Evolutionary conservation across 2,329 filamentous ascomycete species (phyloP).

Genomic region (Aspergillus amoenus): DNA sequence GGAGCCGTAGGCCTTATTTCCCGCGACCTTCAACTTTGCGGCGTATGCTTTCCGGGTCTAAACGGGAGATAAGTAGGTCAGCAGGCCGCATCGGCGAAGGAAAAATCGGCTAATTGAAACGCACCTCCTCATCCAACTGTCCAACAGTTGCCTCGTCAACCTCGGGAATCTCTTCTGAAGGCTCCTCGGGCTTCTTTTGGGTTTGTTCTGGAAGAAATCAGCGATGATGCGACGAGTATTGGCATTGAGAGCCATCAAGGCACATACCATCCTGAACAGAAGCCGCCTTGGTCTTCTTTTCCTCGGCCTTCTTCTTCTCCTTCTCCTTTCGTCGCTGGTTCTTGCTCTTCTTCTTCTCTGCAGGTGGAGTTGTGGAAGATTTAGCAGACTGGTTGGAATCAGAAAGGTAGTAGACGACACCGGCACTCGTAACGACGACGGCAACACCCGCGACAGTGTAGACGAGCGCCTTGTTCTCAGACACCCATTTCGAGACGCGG

Average conservation of each 20-base stretch:
- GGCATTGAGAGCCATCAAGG: slow-evolving; percentile 30
- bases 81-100: not conserved
- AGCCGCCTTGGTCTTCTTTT: slow-evolving; percentile 54
- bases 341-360: slow-evolving; percentile 73
- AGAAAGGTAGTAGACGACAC: slow-evolving; percentile 85
- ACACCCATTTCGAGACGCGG: slow-evolving; percentile 84
- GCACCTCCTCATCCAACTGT: slow-evolving; percentile 48
- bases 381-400: slow-evolving; percentile 50
- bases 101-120: slow-evolving; percentile 8
- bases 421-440: slow-evolving; percentile 84
- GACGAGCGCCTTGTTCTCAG: slow-evolving; percentile 91
- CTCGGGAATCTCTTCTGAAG: slow-evolving; percentile 67
- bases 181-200: slow-evolving; percentile 51
- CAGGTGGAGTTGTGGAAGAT: slow-evolving; percentile 29
- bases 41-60: slow-evolving; percentile 84
- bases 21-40: slow-evolving; percentile 86
- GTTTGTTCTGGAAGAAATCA: slow-evolving; percentile 30
- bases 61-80: slow-evolving; percentile 11
- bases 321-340: slow-evolving; percentile 82
- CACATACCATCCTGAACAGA: slow-evolving; percentile 36
- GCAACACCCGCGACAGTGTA: slow-evolving; percentile 96
- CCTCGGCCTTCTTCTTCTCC: slow-evolving; percentile 49
- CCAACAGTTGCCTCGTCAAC: slow-evolving; percentile 52
- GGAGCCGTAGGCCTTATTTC: slow-evolving; percentile 92
- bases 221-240: slow-evolving; percentile 13